Evolutionary conservation across 352 stramenopile species (phyloP).

Genomic region (Globisporangium barbulae): DNA sequence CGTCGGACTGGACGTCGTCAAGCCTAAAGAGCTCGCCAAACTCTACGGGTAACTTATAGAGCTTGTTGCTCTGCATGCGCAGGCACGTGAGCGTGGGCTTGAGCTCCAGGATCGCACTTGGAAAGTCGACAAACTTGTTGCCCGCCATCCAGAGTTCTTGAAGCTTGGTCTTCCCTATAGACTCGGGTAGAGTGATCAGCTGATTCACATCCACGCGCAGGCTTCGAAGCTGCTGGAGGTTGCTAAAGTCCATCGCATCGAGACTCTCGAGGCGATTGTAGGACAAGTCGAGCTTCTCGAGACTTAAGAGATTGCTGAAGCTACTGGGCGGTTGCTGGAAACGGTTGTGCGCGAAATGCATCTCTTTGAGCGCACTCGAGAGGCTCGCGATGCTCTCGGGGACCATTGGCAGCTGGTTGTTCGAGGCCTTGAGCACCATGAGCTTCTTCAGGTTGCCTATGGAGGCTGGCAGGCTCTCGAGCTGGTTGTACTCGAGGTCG

Average conservation of each 20-base stretch:
- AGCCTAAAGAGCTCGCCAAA: conserved; percentile 48
- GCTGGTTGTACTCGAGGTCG: conserved; percentile 66
- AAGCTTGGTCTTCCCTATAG: conserved; percentile 34
- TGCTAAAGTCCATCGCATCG: conserved; percentile 37
- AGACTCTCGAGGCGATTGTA: conserved; percentile 61
- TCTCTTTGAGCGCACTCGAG: conserved; percentile 23
- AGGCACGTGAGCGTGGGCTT: conserved; percentile 37
- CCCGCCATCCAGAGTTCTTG: conserved; percentile 58
- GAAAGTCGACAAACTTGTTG: conserved; percentile 53
- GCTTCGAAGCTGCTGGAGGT: conserved; percentile 28
- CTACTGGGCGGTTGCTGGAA: conserved; percentile 25
- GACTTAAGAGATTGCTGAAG: conserved; percentile 23
- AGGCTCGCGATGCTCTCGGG: conserved; percentile 38
- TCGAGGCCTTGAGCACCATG: conserved; percentile 34
- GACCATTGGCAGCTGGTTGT: conserved; percentile 43
- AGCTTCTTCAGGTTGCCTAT: conserved; percentile 42
- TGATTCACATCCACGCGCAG: conserved; percentile 52
- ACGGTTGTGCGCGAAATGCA: conserved; percentile 58
- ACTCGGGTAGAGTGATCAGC: conserved; percentile 38
- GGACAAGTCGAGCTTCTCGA: conserved; percentile 59
- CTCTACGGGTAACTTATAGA: conserved; percentile 49
- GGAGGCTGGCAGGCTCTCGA: conserved; percentile 36
- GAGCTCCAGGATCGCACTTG: conserved; percentile 36
- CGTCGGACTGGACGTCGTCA: conserved; percentile 53
- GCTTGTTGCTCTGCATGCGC: conserved; percentile 71